phyloP scores from a whole-genome alignment of 352 stramenopile species.

The Globisporangium barbulae region DNA sequence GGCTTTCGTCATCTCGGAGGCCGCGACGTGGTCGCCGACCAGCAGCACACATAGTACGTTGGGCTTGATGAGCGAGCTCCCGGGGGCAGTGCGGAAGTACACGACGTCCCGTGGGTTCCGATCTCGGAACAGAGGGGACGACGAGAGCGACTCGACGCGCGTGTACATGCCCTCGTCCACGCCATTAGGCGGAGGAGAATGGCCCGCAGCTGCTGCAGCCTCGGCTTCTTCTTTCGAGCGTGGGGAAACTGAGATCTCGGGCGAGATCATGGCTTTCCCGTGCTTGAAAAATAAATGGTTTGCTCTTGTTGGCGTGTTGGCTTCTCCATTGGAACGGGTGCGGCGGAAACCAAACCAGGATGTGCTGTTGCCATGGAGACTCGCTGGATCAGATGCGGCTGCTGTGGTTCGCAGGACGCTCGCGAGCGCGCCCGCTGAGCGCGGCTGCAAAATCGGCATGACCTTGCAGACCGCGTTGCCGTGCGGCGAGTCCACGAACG shows the following conservation, averaged over 20 bases:
- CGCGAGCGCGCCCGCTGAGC: conserved; percentile 18
- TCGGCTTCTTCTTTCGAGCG: conserved; percentile 2
- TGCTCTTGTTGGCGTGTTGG: not conserved
- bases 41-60: conserved; percentile 63
- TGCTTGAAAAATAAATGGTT: not conserved
- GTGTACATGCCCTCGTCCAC: conserved; percentile 41
- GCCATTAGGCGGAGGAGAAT: not conserved
- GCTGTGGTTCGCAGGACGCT: conserved; percentile 10
- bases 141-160: conserved; percentile 42
- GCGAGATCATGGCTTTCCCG: conserved; percentile 9
- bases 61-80: conserved; percentile 52
- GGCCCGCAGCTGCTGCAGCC: conserved; percentile 2
- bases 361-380: not conserved
- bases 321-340: not conserved
- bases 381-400: not conserved
- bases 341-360: not conserved
- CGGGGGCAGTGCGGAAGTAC: conserved; percentile 65
- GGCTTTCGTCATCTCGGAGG: conserved; percentile 42
- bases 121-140: conserved; percentile 48
- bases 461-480: conserved; percentile 46
- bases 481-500: conserved; percentile 58
- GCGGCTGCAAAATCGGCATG: conserved; percentile 54
- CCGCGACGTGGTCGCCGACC: conserved; percentile 52
- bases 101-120: conserved; percentile 62
- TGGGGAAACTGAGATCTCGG: conserved; percentile 4